These are phyloP conservation scores for Penicillium pulvis DNA, from an alignment of 495 filamentous ascomycete genomes.

Conservation along the genomic window DNA sequence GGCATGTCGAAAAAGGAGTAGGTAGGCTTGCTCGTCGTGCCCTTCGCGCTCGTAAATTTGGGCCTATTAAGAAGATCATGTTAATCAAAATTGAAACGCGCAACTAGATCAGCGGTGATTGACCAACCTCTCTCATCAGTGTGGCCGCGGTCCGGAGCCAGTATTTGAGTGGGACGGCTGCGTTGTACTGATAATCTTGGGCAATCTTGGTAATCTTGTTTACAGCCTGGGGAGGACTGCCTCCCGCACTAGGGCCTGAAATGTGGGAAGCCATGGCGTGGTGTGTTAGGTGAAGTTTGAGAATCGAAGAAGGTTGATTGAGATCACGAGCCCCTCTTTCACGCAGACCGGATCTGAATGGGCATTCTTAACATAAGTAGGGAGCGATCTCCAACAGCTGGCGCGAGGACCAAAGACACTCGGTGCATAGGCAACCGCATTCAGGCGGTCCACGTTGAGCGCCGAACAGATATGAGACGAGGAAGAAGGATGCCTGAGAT, in stretches of 20 bases:
- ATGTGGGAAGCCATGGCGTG: conserved; percentile 34
- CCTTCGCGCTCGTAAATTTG: conserved; percentile 82
- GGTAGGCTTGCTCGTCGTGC: conserved; percentile 82
- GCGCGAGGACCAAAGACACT: conserved; percentile 19
- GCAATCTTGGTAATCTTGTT: conserved; percentile 73
- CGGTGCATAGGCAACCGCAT: conserved; percentile 25
- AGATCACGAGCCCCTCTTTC: conserved; percentile 21
- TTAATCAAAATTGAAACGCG: conserved; percentile 8
- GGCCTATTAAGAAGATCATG: conserved; percentile 50
- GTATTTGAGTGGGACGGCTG: conserved; percentile 67
- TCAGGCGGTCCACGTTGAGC: conserved; percentile 17
- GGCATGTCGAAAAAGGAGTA: conserved; percentile 82
- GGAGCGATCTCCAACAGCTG: conserved; percentile 18
- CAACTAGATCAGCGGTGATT: background rate
- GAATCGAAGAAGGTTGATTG: conserved; percentile 1
- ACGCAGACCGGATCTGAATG: conserved; percentile 14
- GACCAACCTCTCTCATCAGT: conserved; percentile 73
- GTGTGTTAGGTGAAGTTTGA: conserved; percentile 1
- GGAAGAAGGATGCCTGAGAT: conserved; percentile 8
- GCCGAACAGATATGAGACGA: conserved; percentile 2
- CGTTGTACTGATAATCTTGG: conserved; percentile 76
- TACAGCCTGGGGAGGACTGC: conserved; percentile 61
- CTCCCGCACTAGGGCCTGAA: conserved; percentile 21
- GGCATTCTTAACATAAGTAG: conserved; percentile 18
- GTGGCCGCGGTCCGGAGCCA: conserved; percentile 83